Evolutionary conservation across 345 rosid species (phyloP), one percentile per base, ranked within the genome.

Genomic region (Euphorbia lathyris): DNA sequence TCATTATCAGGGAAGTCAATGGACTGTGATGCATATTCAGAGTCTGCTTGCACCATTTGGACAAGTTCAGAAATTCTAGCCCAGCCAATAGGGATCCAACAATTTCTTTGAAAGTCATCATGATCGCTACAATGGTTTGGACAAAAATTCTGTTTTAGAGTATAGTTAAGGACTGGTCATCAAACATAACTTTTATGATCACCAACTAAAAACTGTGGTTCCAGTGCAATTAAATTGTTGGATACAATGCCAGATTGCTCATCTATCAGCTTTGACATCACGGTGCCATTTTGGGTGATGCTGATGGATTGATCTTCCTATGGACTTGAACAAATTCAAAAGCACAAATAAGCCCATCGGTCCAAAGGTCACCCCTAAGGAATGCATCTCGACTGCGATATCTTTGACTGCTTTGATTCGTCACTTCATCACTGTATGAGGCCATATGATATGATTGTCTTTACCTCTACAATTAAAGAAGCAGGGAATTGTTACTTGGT

Each of bases 21-120:
- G 23, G 70, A 83, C 70, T 85, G 82, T 2, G 79, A 26, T n/a
- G 87, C 76, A 97, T 96, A 95, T 56, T 76, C 84, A 5, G 81
- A 84, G 51, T 90, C 89, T 50, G 83, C 82, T 82, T 92, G 88
- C 66, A 86, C 86, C 32, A 72, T 83, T 69, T 90, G 89, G 32
- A 76, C 81, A 51, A 95, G 91, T 66, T 88, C 90, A 2, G 85
- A 81, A 65, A 95, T 83, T 69, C 97, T 90, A 76, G 77, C 80
- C 98, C 98, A 91, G 45, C 98, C 98, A 72, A 94, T 90, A 58
- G 97, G 88, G 1, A 85, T 82, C 98, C 98, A 94, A 53, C 72
- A 38, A 4, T 38, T 38, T 9, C 9, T 38, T 38, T 38, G 42
- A 38, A 38, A 38, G 42, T 9, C 4, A 38, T 38, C 42, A 38